Evolutionary conservation across 768 basidiomycete species (phyloP), one percentile per base, ranked within the genome.

Genomic region (Mycena rosella): DNA sequence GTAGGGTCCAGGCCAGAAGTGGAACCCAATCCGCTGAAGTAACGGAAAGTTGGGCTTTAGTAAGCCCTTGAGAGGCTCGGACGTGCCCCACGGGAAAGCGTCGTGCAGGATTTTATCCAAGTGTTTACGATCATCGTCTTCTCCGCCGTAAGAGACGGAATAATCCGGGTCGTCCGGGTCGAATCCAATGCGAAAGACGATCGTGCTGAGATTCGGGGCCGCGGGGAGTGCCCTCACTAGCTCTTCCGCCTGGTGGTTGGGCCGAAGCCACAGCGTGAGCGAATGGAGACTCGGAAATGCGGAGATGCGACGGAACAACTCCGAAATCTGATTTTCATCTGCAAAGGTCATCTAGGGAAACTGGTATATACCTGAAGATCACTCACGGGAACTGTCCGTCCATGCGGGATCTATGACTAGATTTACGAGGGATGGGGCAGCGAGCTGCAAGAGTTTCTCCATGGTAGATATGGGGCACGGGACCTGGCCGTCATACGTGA

Each of bases 181-280:
- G 17, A 38, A 38, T 15, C 38, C 22, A 18, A 64, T 49, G 15
- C 54, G 44, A 30, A 64, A 64, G 10, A 17, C 40, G 22, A 64
- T 10, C 3, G 45, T 40, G 24, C 51, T 17, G 9, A 64, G 55
- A 26, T 49, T 49, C 14, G 45, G 45, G 9, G 63, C 63, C 0
- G 32, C 38, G 38, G 38, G 27, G 29, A 51, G 29, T 30, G 17
- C 24, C 5, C 18, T 17, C 3, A 51, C 9, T 8, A 51, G 18
- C 27, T 2, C 4, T 20, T 51, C 29, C 27, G 49, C 49, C 49
- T 51, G 49, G 17, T 6, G 15, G 20, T 51, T 51, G 5, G 29
- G 29, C 34, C 20, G 7, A 7, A 55, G 36, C 53, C 53, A 55
- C 6, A 55, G 36, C 20, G 53, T 38, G 34, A 55, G 53, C 17